These are phyloP conservation scores for Coniochaeta sp. DNA, from an alignment of 2,329 filamentous ascomycete genomes.

Conservation along the genomic window DNA sequence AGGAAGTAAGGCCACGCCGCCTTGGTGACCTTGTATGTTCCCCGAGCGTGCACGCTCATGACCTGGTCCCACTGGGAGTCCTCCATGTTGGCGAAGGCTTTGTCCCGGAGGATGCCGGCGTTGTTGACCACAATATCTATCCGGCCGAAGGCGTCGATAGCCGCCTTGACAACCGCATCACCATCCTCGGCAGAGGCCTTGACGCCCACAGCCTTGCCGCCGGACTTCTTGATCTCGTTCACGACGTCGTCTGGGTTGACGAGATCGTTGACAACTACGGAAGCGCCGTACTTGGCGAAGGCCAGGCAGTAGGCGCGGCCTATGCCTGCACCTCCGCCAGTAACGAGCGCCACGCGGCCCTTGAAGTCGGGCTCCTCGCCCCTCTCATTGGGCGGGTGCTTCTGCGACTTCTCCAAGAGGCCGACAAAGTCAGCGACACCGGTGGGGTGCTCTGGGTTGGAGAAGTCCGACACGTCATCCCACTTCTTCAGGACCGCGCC, in stretches of 20 bases:
- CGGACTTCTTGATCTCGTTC: conserved; percentile 81
- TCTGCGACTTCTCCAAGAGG: conserved; percentile 75
- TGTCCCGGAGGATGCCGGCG: conserved; percentile 93
- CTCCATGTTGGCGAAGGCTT: conserved; percentile 97
- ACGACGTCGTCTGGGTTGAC: conserved; percentile 86
- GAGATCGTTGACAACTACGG: conserved; percentile 93
- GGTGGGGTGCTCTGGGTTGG: conserved; percentile 70
- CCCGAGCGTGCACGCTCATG: conserved; percentile 83
- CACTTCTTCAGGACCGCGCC: conserved; percentile 84
- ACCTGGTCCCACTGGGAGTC: conserved; percentile 90
- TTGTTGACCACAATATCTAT: conserved; percentile 97
- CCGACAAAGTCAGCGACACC: conserved; percentile 84
- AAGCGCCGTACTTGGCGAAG: conserved; percentile 72
- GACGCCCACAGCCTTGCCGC: conserved; percentile 85
- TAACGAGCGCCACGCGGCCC: conserved; percentile 79
- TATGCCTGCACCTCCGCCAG: conserved; percentile 82
- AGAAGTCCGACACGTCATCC: conserved; percentile 82
- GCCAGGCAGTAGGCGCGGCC: conserved; percentile 85
- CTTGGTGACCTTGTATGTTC: conserved; percentile 95
- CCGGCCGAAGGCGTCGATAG: conserved; percentile 88
- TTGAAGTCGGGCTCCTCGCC: conserved; percentile 74
- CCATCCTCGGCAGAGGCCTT: conserved; percentile 93
- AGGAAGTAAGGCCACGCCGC: conserved; percentile 96
- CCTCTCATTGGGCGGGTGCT: conserved; percentile 64
- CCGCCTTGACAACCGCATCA: conserved; percentile 81